These are phyloP conservation scores for Boletus semigastroideus DNA, from an alignment of 1,284 basidiomycete species.

Conservation along the genomic window DNA sequence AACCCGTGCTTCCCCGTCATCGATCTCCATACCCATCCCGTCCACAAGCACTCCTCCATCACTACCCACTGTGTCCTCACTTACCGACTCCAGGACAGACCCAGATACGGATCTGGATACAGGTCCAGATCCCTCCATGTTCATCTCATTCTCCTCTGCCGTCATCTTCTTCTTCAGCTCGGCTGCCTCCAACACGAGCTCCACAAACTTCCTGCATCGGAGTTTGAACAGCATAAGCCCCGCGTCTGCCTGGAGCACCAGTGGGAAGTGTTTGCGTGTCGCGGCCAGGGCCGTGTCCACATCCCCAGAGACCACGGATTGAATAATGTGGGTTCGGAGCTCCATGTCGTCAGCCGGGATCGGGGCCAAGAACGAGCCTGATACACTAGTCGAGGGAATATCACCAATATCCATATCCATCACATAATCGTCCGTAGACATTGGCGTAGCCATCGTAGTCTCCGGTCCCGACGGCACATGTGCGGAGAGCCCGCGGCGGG, in stretches of 20 bases:
- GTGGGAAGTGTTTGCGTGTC: slow-evolving; percentile 54
- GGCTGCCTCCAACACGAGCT: slow-evolving; percentile 68
- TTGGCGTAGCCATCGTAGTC: slow-evolving; percentile 4
- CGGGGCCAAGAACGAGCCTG: slow-evolving; percentile 7
- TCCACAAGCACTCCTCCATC: slow-evolving; percentile 35
- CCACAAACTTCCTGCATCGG: slow-evolving; percentile 79
- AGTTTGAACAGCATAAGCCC: slow-evolving; percentile 73
- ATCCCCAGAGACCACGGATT: slow-evolving; percentile 65
- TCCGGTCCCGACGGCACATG: slow-evolving; percentile 2
- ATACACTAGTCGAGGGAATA: slow-evolving; percentile 7
- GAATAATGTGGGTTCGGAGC: slow-evolving; percentile 66
- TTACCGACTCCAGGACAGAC: slow-evolving; percentile 27
- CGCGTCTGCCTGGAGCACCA: slow-evolving; percentile 62
- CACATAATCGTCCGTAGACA: slow-evolving; percentile 42
- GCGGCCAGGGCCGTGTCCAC: slow-evolving; percentile 67
- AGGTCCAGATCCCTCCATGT: slow-evolving; percentile 27
- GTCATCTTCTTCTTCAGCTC: slow-evolving; percentile 63
- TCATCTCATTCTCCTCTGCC: slow-evolving; percentile 34
- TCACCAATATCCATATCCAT: slow-evolving; percentile 42
- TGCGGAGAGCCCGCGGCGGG: slow-evolving; percentile 25
- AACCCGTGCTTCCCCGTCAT: slow-evolving; percentile 39
- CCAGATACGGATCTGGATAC: slow-evolving; percentile 30
- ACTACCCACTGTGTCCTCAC: slow-evolving; percentile 26
- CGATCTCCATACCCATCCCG: slow-evolving; percentile 52
- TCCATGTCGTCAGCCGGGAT: slow-evolving; percentile 50